Percentiles rank a stretch among this genome's conserved stretches.
Conservation (phyloP, 306 rosid genomes). For the Fragaria nilgerrensis region DNA sequence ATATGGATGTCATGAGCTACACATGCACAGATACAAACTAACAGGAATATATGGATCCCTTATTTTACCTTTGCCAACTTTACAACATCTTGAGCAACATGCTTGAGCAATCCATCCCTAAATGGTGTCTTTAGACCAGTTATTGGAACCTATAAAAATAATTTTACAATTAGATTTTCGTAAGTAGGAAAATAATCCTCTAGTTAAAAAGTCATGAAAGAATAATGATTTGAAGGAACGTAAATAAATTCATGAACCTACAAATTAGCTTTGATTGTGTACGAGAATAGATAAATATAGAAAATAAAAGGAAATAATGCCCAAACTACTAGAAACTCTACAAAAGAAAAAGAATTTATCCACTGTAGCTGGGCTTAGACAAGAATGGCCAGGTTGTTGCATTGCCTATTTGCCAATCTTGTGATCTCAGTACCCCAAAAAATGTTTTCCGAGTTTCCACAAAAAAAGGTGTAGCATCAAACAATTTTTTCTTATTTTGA, state of each 20-base stretch:
- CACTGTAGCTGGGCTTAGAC: not conserved
- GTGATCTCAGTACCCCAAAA: not conserved
- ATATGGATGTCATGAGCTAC: constrained; percentile 3
- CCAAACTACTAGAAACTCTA: not conserved
- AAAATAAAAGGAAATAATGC: not conserved
- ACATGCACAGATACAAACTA: constrained; percentile 2
- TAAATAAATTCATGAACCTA: not conserved
- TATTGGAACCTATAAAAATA: constrained; percentile 59
- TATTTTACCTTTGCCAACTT: constrained; percentile 70
- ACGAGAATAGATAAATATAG: not conserved
- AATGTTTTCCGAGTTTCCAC: not conserved
- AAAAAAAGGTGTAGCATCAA: constrained; percentile 4
- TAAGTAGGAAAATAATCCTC: not conserved
- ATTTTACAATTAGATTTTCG: constrained; percentile 27
- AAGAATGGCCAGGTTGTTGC: not conserved
- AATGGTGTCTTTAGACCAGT: constrained; percentile 90
- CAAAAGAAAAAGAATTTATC: not conserved
- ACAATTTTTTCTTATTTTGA: not conserved
- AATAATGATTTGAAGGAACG: not conserved
- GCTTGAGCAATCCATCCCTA: constrained; percentile 86
- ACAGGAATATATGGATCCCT: constrained; percentile 20
- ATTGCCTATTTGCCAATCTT: not conserved
- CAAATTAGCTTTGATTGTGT: not conserved
- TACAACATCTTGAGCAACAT: constrained; percentile 86
- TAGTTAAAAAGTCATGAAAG: not conserved